Base-by-base conservation (phyloP, 345 rosid genomes). In the Aquilaria malaccensis region DNA sequence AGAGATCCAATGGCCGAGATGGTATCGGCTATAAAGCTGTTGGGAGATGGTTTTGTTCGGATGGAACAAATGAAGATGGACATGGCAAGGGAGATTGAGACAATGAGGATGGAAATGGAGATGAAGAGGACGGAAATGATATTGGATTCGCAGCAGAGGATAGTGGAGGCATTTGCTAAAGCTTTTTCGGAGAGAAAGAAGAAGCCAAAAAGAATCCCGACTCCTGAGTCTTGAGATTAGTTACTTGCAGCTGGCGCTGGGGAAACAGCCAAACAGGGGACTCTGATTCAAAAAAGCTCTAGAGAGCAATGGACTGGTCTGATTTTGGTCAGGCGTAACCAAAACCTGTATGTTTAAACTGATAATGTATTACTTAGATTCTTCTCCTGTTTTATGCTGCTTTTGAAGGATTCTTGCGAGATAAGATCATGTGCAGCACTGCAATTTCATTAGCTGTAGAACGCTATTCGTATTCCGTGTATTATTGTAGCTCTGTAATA, bases 51-150 rank as follows among this genome's bases (percentile, higher is more conserved):
- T 50, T 80, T 89, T 71, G 82, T 89, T 69, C 85, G 79, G 65
- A 81, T 85, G 81, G 97, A 93, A 79, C 84, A 84, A 65, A 83
- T 80, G 89, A 90, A 86, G 74, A 93, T 93, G 92, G 96, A 93
- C 67, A 84, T 85, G 96, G 81, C 80, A 0, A 83, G 81, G 62
- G 99, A 90, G 83, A 78, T 93, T 0, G 99, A 93, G 70, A 74
- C 73, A 0, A 85, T 79, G 95, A 81, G 94, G 45, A 90, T 90
- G 92, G 96, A 88, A 7, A 89, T 83, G 84, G 97, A 89, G 79
- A 81, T 86, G 92, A 90, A 89, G 83, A 76, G 88, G 15, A 90
- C 96, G 0, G 82, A 81, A 76, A 85, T 93, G 98, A 76, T 93
- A 52, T 61, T 93, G 67, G 91, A 89, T 41, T 89, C 96, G 0